Base-by-base conservation (phyloP, 345 rosid species). In the Pistacia atlantica region DNA sequence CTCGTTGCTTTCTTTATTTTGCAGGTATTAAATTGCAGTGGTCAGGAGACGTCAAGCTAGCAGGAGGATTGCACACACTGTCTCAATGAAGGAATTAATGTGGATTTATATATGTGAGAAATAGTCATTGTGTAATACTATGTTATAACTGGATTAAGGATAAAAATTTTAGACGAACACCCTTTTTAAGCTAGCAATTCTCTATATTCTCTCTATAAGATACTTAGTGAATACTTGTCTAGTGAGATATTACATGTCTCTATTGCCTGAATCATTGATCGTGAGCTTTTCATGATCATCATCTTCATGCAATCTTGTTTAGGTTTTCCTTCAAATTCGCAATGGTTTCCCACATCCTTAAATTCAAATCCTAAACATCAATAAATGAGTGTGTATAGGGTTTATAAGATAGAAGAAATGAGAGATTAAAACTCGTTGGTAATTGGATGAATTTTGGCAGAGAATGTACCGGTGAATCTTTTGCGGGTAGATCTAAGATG, bases 311-410 rank as follows among this genome's bases (percentile, higher is more conserved):
- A 84, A 96, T 91, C 87, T 92, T 96, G 82, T 90, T 89, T 81
- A 96, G 89, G 83, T 90, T 93, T 79, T 93, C 97, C 80, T 91
- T 93, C 88, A 91, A 82, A 88, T 83, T 86, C 38, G 90, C 92
- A 69, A 93, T 87, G 77, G 95, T 90, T 85, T 89, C 89, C 95
- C 91, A 87, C 99, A 96, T 96, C 80, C 45, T 77, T 42, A 52
- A 75, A 80, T 49, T 4, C 6, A 1, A 33, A 73, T 73, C 71
- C 52, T 22, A 42, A 42, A 16, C 6, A 54, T 54, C 18, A 18
- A 65, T 8, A 22, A 17, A 8, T 18, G 28, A 18, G 25, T 61
- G 25, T 25, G 48, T 64, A 35, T 64, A 35, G 25, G 49, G n/a
- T 16, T 14, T 8, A 33, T 8, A 16, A 61, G 1, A 61, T 16